phyloP scores from a whole-genome alignment of 805 yeast species.

The Diddensiella transvaalensis region DNA sequence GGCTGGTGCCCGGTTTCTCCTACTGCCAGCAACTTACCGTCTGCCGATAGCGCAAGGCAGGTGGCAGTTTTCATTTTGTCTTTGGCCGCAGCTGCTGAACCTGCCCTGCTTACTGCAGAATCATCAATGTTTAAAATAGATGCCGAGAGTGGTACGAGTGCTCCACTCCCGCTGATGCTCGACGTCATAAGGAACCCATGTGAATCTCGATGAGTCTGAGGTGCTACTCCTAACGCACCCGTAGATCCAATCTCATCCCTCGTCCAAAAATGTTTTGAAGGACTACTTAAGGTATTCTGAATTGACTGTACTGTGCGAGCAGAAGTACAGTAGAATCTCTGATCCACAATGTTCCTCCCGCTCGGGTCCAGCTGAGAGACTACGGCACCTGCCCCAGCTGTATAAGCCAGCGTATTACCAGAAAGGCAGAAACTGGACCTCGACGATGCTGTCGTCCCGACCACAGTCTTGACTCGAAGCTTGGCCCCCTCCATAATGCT shows the following conservation, averaged over 20 bases:
- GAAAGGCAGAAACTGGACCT: slow-evolving; percentile 15
- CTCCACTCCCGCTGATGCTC: neutral
- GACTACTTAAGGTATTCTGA: neutral
- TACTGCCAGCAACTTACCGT: slow-evolving; percentile 52
- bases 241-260: neutral
- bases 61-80: slow-evolving; percentile 49
- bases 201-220: slow-evolving; percentile 8
- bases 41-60: slow-evolving; percentile 58
- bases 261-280: slow-evolving; percentile 5
- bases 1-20: slow-evolving; percentile 74
- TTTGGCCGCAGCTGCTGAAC: slow-evolving; percentile 12
- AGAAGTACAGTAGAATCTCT: slow-evolving; percentile 19
- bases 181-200: slow-evolving; percentile 12
- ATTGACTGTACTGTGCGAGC: slow-evolving; percentile 18
- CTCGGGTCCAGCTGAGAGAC: slow-evolving; percentile 11
- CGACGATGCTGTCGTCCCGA: slow-evolving; percentile 25
- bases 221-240: neutral
- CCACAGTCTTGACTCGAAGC: slow-evolving; percentile 12
- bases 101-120: neutral
- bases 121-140: slow-evolving; percentile 8
- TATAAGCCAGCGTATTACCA: slow-evolving; percentile 23
- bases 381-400: slow-evolving; percentile 32
- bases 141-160: slow-evolving; percentile 6
- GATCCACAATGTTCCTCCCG: slow-evolving; percentile 7
- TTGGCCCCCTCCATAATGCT: neutral